Percentiles rank a stretch among this genome's conserved stretches.
These are phyloP conservation scores for Xylaria sp. DNA, from an alignment of 2,329 filamentous ascomycete genomes.

Conservation along the genomic window DNA sequence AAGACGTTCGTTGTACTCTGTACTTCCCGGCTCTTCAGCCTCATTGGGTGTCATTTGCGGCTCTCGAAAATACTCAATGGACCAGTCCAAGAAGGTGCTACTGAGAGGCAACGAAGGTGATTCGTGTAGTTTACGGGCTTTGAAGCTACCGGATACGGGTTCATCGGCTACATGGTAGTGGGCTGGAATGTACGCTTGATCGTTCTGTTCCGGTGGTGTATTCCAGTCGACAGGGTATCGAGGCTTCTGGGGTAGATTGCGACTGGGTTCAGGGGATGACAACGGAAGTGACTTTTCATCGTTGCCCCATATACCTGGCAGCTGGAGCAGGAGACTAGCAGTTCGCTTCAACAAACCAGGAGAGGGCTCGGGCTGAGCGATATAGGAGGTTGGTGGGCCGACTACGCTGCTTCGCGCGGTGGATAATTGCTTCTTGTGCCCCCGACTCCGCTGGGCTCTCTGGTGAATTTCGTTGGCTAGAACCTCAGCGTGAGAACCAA, in stretches of 20 bases:
- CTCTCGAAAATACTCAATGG: constrained; percentile 96
- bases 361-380: constrained; percentile 60
- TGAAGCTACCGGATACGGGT: constrained; percentile 82
- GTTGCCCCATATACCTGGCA: constrained; percentile 61
- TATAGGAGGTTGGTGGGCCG: constrained; percentile 52
- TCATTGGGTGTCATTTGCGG: constrained; percentile 98
- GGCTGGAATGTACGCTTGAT: constrained; percentile 72
- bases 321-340: constrained; percentile 70
- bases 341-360: constrained; percentile 71
- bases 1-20: constrained; percentile 93
- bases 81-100: constrained; percentile 93
- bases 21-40: constrained; percentile 94
- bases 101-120: constrained; percentile 76
- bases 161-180: constrained; percentile 80
- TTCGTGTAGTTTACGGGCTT: constrained; percentile 68
- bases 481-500: constrained; percentile 75
- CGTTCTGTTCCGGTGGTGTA: constrained; percentile 78
- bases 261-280: constrained; percentile 51
- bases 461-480: constrained; percentile 79
- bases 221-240: constrained; percentile 57
- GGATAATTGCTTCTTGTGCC: constrained; percentile 56
- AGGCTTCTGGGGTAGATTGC: constrained; percentile 54
- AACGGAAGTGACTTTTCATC: constrained; percentile 57
- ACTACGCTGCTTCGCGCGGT: constrained; percentile 58
- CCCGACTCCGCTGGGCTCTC: constrained; percentile 60